Base-by-base conservation (phyloP, 2,329 filamentous ascomycete genomes). In the Aaosphaeria pasadenensis region DNA sequence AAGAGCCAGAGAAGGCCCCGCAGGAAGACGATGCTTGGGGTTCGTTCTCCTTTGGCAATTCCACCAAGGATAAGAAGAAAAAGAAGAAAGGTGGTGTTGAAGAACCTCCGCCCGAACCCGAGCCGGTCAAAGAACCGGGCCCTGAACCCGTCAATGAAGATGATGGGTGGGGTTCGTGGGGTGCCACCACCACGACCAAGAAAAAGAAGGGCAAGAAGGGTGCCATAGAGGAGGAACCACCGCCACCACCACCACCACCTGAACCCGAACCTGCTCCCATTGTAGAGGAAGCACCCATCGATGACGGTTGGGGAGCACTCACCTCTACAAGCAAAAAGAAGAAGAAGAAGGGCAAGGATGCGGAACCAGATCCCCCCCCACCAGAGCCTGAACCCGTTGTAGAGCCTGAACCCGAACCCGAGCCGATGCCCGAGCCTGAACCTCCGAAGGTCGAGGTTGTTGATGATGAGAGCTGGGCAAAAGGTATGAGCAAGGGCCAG, bases 141-240 rank as follows among this genome's bases (percentile, higher is more conserved):
- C 45, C 49, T 31, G 65, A 70, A 5, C 54, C 58, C 40, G 56
- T 59, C 6, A 49, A 57, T 2, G 44, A 62, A 39, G 58, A 64
- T 13, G 66, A 64, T 30, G 68, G 71, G 33, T 71, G 62, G 64
- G 58, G n/a, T 29, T 11, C 53, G 39, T 56, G 55, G 28, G 55
- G 46, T 47, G 64, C 58, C 9, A 51, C 56, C 3, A 58, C 63
- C 51, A 54, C 50, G 5, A 51, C 55, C 42, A 64, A 67, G 49
- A 63, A 64, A 49, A 74, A 73, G 55, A 72, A 70, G 43, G 68
- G 71, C 54, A 77, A 77, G 62, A 80, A 81, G 63, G 73, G 73
- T 43, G 64, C 47, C 39, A 52, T 56, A 6, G 60, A 61, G 17
- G 54, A 57, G 17, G 45, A 48, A 7, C 53, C 60, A 28, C 46